Base-by-base conservation (phyloP, 441 rosid species). In the California macrophylla region DNA sequence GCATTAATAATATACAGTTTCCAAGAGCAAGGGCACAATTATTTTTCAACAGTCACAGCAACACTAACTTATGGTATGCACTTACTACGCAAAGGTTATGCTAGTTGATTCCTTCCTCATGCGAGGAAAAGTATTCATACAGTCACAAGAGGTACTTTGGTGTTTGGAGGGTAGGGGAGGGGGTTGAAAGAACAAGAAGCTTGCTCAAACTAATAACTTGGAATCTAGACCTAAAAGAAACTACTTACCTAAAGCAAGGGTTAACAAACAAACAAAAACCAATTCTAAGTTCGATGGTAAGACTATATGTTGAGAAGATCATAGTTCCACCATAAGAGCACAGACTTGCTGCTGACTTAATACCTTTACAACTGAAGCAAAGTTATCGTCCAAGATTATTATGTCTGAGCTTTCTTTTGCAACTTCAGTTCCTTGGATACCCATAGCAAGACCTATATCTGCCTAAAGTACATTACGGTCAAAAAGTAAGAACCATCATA, bases 321-420 rank as follows among this genome's bases (percentile, higher is more conserved):
- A 42, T 2, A 42, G 52, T 42, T 42, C 3, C 52, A 42, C 16
- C 52, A n/a, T 3, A n/a, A 16, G 20, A 47, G 56, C 21, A 47
- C 20, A 47, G 56, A n/a, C 56, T 16, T 47, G 52, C 52, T 42
- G 52, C 52, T 42, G 52, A 70, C 81, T 45, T 32, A 9, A 45
- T 50, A 91, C 97, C 97, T 91, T 91, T 29, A 94, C 99, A 78
- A 94, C 97, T 4, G 99, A 89, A 71, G 87, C 77, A 74, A 94
- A 94, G 73, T 94, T 81, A 73, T 94, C 98, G 66, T 94, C 99
- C 85, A 94, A 70, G 52, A 94, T 94, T 72, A 94, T 92, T 71
- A 94, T 92, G 75, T 94, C 99, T 0, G 99, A 94, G 82, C 82
- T 94, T 82, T 94, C 99, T 70, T 94, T 94, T 0, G 99, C 99